Conservation (phyloP, 345 rosid species). For the Rhodomyrtus tomentosa region DNA sequence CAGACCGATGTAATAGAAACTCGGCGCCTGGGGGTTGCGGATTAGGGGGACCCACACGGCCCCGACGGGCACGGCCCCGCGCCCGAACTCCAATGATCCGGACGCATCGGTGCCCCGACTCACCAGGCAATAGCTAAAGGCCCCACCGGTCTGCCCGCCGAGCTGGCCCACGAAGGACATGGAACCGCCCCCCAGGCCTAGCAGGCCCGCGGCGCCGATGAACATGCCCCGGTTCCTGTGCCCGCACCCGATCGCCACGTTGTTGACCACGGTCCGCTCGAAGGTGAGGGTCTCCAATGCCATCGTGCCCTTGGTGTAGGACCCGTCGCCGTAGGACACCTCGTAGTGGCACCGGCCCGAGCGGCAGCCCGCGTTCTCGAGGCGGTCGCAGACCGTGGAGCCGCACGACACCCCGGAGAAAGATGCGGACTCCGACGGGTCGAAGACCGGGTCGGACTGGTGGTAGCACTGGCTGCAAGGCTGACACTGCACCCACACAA, state of each 20-base stretch:
- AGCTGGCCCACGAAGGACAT: conserved; percentile 87
- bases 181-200: conserved; percentile 88
- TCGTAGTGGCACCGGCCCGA: conserved; percentile 78
- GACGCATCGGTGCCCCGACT: conserved; percentile 57
- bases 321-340: conserved; percentile 93
- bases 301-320: conserved; percentile 75
- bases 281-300: conserved; percentile 89
- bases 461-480: conserved; percentile 83
- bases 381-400: conserved; percentile 66
- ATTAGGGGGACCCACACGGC: conserved; percentile 87
- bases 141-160: conserved; percentile 76
- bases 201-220: conserved; percentile 80
- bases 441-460: conserved; percentile 89
- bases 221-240: conserved; percentile 91
- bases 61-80: conserved; percentile 67
- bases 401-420: conserved; percentile 67
- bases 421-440: conserved; percentile 69
- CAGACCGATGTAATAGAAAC: conserved; percentile 74
- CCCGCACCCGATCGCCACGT: conserved; percentile 94
- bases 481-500: conserved; percentile 96
- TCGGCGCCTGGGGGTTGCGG: conserved; percentile 65
- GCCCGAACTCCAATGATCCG: conserved; percentile 79
- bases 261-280: conserved; percentile 33
- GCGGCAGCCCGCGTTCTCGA: conserved; percentile 65
- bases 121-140: conserved; percentile 83